A percentile compares a stretch with the other conserved stretches of the same genome.
Evolutionary conservation across 495 filamentous ascomycete species (phyloP).

Genomic region (Podospora didyma): DNA sequence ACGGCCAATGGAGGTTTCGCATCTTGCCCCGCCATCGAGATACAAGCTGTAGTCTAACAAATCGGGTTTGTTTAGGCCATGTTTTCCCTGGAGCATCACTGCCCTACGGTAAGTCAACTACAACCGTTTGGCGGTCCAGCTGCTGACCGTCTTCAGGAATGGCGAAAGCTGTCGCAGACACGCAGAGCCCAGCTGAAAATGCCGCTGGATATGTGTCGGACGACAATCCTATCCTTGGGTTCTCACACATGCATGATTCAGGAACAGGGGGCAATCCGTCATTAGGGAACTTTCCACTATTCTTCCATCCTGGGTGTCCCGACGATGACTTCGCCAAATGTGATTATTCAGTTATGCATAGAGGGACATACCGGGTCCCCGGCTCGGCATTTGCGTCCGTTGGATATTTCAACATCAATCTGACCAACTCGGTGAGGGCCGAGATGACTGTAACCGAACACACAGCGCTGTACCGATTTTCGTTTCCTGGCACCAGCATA

Average conservation of each 20-base stretch:
- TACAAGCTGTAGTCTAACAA: not conserved
- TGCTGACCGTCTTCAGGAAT: slow-evolving; percentile 39
- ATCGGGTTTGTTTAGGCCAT: slow-evolving; percentile 38
- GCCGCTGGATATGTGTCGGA: slow-evolving; percentile 67
- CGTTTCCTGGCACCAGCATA: slow-evolving; percentile 41
- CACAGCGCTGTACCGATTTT: slow-evolving; percentile 66
- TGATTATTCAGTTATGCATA: slow-evolving; percentile 48
- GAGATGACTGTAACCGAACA: slow-evolving; percentile 70
- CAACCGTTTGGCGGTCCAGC: not conserved
- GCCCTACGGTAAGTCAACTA: slow-evolving; percentile 53
- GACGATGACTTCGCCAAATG: slow-evolving; percentile 60
- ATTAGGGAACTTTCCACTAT: slow-evolving; percentile 73
- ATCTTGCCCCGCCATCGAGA: not conserved
- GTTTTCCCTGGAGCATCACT: slow-evolving; percentile 69
- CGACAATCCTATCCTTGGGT: slow-evolving; percentile 43
- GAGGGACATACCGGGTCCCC: slow-evolving; percentile 45
- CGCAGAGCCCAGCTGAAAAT: slow-evolving; percentile 50
- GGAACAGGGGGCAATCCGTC: slow-evolving; percentile 56
- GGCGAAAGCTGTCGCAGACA: slow-evolving; percentile 68
- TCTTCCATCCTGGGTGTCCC: slow-evolving; percentile 62
- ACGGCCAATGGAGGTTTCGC: slow-evolving; percentile 56
- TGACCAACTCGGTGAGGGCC: slow-evolving; percentile 58
- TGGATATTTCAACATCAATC: slow-evolving; percentile 63
- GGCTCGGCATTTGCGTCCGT: slow-evolving; percentile 54
- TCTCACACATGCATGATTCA: slow-evolving; percentile 67